These are phyloP conservation scores for Coriaria nepalensis DNA, from an alignment of 306 rosid species.

Conservation along the genomic window DNA sequence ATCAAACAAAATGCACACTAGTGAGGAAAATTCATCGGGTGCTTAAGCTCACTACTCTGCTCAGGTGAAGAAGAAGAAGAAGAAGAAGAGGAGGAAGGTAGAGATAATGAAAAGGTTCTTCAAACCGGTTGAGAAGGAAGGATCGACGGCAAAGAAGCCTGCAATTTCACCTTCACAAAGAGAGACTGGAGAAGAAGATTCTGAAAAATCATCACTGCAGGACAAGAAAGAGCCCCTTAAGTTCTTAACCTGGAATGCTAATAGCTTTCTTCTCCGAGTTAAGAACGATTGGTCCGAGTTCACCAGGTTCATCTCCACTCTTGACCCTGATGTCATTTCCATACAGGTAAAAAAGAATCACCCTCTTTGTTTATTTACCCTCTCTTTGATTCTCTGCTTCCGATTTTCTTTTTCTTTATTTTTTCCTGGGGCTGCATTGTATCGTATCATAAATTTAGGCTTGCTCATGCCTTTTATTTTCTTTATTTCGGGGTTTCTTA, in stretches of 20 bases:
- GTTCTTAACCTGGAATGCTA: slow-evolving; percentile 93
- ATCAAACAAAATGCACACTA: too few relatives aligned
- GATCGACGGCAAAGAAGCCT: slow-evolving; percentile 49
- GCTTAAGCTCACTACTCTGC: too few relatives aligned
- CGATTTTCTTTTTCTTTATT: too few relatives aligned
- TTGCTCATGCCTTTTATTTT: too few relatives aligned
- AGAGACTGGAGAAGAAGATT: slow-evolving; percentile 16
- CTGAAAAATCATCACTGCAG: slow-evolving; percentile 7
- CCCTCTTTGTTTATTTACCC: not conserved
- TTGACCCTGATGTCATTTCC: slow-evolving; percentile 81
- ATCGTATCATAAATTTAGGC: too few relatives aligned
- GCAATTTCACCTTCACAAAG: slow-evolving; percentile 24
- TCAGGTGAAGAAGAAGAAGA: too few relatives aligned
- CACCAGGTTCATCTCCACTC: slow-evolving; percentile 36
- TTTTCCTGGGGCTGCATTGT: too few relatives aligned
- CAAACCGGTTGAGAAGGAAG: slow-evolving; percentile 57
- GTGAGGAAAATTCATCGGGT: too few relatives aligned
- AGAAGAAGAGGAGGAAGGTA: too few relatives aligned
- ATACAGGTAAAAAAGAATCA: slow-evolving; percentile 58
- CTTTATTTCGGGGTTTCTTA: too few relatives aligned
- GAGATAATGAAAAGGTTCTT: slow-evolving; percentile 92
- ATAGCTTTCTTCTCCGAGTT: slow-evolving; percentile 71
- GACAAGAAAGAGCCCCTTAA: slow-evolving; percentile 62
- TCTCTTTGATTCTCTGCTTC: not conserved
- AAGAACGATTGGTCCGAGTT: slow-evolving; percentile 73